Base-by-base conservation (phyloP, 768 basidiomycete species). In the Exidia glandulosa region DNA sequence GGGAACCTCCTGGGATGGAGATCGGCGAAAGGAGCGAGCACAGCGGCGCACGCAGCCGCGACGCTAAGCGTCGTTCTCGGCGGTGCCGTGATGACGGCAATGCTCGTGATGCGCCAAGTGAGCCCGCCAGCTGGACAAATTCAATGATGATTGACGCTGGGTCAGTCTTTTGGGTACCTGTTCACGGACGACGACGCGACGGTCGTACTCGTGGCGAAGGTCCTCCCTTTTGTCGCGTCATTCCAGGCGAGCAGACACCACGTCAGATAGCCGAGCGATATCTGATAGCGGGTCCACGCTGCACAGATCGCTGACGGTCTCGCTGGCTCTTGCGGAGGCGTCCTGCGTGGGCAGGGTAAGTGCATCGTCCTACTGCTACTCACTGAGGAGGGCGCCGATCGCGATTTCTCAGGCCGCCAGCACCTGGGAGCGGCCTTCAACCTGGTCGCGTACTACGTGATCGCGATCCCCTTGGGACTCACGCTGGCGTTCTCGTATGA, bases 391-490 rank as follows among this genome's bases (percentile, higher is more conserved):
- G 16, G 19, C 23, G 41, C 23, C 41, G 41, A 45, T 45, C 10
- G 6, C 9, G 25, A 64, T 63, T 23, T 25, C 52, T 58, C 63
- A 73, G 76, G 75, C 6, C 69, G 85, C 23, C 88, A 90, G 67
- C 83, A 85, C 62, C 77, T 89, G 19, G 88, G 87, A 6, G 87
- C 88, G 7, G 64, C 82, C 6, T 88, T 89, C 73, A 88, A 90
- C 67, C 67, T 86, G 29, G 71, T 87, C 16, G 86, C 87, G 36
- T 82, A 82, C 67, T 83, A 82, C 60, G 72, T 80, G 1, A 66
- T 82, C 36, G 81, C 80, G 3, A 68, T 82, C 2, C 81, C 81
- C 0, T 66, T 82, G 25, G 81, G 81, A 12, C 76, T 80, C 58
- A 75, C 72, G 1, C 76, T 83, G 12, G 81, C 81, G 2, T 82